These are phyloP conservation scores for Leccinum disarticulatum DNA, from an alignment of 768 basidiomycete genomes.

Conservation along the genomic window DNA sequence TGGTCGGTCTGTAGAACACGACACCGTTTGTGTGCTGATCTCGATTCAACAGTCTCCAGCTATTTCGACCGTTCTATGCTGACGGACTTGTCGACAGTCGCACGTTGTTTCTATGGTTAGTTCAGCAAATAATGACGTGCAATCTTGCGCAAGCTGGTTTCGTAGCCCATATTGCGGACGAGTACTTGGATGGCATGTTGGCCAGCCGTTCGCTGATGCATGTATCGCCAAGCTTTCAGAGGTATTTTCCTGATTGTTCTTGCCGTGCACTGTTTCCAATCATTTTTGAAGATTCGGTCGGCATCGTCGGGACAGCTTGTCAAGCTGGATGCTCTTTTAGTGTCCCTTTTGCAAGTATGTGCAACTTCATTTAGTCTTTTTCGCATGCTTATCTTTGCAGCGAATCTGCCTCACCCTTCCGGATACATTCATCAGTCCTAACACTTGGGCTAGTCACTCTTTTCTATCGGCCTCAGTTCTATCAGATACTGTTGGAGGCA, in stretches of 20 bases:
- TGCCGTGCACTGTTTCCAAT: background rate
- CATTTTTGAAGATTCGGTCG: constrained; percentile 49
- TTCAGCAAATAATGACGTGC: constrained; percentile 69
- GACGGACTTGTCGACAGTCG: constrained; percentile 80
- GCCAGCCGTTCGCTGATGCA: constrained; percentile 65
- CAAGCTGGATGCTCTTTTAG: constrained; percentile 53
- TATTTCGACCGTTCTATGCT: constrained; percentile 73
- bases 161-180: constrained; percentile 70
- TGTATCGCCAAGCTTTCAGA: constrained; percentile 67
- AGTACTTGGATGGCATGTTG: constrained; percentile 73
- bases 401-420: constrained; percentile 68
- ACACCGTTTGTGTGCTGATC: constrained; percentile 1
- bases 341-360: constrained; percentile 60
- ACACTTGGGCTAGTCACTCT: constrained; percentile 60
- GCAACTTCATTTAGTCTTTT: background rate
- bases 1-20: constrained; percentile 44
- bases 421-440: constrained; percentile 73
- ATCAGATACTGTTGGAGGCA: constrained; percentile 37
- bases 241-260: constrained; percentile 36
- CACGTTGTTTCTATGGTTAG: constrained; percentile 77
- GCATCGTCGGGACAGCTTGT: constrained; percentile 56
- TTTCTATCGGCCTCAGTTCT: constrained; percentile 40
- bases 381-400: constrained; percentile 35
- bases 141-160: constrained; percentile 84
- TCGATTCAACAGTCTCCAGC: constrained; percentile 49